phyloP scores from a whole-genome alignment of 495 filamentous ascomycete species.

The Neurospora intermedia region DNA sequence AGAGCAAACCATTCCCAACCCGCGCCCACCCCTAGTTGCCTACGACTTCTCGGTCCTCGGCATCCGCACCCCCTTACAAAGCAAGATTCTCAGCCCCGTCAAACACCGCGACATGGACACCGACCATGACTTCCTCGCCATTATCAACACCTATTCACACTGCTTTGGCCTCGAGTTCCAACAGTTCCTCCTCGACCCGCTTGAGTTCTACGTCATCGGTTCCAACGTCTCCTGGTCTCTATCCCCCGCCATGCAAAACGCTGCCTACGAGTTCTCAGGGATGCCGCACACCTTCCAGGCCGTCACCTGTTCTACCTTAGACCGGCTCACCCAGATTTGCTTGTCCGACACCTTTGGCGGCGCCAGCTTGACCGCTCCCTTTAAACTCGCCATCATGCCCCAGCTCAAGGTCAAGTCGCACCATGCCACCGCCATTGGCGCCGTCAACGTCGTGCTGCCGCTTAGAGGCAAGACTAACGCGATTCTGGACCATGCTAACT shows the following conservation, averaged over 20 bases:
- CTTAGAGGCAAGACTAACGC: slow-evolving; percentile 48
- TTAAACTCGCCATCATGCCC: slow-evolving; percentile 61
- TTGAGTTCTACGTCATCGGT: slow-evolving; percentile 67
- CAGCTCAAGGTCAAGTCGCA: slow-evolving; percentile 58
- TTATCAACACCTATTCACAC: slow-evolving; percentile 37
- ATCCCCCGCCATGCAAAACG: slow-evolving; percentile 71
- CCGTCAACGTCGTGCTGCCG: slow-evolving; percentile 74
- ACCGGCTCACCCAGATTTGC: slow-evolving; percentile 51
- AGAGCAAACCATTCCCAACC: slow-evolving; percentile 36
- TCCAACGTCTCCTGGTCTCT: slow-evolving; percentile 64
- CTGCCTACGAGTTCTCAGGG: slow-evolving; percentile 58
- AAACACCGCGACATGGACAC: slow-evolving; percentile 53
- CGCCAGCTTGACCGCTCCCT: slow-evolving; percentile 61
- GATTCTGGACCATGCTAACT: slow-evolving; percentile 55
- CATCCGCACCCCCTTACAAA: slow-evolving; percentile 56
- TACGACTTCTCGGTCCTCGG: slow-evolving; percentile 64
- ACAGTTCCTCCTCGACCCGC: slow-evolving; percentile 49
- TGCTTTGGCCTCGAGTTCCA: slow-evolving; percentile 42
- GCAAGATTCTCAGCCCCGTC: slow-evolving; percentile 55
- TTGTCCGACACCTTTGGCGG: slow-evolving; percentile 61
- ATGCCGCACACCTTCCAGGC: slow-evolving; percentile 64
- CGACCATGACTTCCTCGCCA: slow-evolving; percentile 33
- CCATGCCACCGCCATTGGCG: slow-evolving; percentile 70
- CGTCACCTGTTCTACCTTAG: slow-evolving; percentile 51
- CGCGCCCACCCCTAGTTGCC: slow-evolving; percentile 52